phyloP scores from a whole-genome alignment of 208 protist genomes.

The Leishmania gerbilli region DNA sequence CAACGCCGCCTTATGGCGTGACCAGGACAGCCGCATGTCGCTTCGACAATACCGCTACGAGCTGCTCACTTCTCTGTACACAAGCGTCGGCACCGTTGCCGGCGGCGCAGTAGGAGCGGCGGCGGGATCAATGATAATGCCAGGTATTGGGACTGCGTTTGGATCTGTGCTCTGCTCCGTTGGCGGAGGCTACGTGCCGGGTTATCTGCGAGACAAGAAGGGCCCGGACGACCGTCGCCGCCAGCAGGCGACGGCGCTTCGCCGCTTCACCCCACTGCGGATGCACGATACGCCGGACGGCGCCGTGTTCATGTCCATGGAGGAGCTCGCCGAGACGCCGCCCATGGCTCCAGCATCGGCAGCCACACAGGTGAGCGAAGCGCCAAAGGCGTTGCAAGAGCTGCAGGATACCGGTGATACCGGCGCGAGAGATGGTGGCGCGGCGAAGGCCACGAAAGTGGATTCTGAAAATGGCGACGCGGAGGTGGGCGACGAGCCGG shows the following conservation, averaged over 20 bases:
- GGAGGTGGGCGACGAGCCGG: not conserved
- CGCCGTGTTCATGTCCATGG: constrained; percentile 24
- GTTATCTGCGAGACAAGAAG: constrained; percentile 30
- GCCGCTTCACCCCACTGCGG: constrained; percentile 16
- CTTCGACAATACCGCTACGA: constrained; percentile 61
- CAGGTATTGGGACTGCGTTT: constrained; percentile 68
- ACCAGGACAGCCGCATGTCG: constrained; percentile 31
- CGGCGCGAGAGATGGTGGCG: not conserved
- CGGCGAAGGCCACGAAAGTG: not conserved
- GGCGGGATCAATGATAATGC: constrained; percentile 52
- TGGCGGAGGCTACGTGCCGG: constrained; percentile 41
- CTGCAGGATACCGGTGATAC: not conserved
- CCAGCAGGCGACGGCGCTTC: constrained; percentile 18
- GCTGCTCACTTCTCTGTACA: constrained; percentile 39
- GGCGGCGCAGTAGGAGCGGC: constrained; percentile 55
- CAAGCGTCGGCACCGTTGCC: constrained; percentile 39
- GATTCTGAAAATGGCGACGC: not conserved
- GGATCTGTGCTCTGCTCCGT: constrained; percentile 51
- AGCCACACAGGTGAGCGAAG: not conserved
- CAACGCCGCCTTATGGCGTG: constrained; percentile 36
- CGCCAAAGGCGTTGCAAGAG: not conserved
- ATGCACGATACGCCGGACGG: constrained; percentile 17
- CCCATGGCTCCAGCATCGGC: not conserved
- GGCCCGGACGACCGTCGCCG: constrained; percentile 44
- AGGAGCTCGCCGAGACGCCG: constrained; percentile 11